Conservation (phyloP, 2,329 filamentous ascomycete genomes). For the Penicillium sp. region DNA sequence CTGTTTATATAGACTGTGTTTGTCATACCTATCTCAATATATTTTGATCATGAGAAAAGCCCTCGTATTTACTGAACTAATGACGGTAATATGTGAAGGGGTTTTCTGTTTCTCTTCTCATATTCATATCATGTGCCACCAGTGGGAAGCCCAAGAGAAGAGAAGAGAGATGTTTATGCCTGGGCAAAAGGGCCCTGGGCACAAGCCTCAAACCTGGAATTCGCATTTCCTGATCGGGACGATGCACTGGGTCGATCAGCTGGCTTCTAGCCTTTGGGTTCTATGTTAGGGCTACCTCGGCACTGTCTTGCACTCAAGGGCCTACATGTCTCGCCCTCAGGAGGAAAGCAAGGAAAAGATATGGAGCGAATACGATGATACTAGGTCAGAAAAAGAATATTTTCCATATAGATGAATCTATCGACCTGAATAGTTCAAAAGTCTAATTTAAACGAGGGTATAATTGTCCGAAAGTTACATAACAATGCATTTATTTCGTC, state of each 20-base stretch:
- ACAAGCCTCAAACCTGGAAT: neutral
- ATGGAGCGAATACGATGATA: neutral
- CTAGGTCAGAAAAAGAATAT: neutral
- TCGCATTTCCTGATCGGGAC: neutral
- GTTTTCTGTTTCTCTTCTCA: neutral
- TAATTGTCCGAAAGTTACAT: slow-evolving; percentile 30
- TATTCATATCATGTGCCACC: neutral
- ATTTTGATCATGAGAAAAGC: neutral
- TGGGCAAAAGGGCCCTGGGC: neutral
- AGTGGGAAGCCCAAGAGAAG: neutral
- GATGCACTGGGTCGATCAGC: neutral
- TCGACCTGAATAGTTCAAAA: neutral
- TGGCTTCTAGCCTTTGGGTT: neutral
- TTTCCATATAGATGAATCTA: neutral
- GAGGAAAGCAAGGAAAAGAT: no score
- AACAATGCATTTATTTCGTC: slow-evolving; percentile 35
- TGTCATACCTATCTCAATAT: neutral
- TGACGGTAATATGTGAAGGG: neutral
- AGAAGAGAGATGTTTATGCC: neutral
- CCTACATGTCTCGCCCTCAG: neutral
- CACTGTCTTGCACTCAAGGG: neutral
- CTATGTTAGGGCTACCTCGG: neutral
- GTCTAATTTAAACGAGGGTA: slow-evolving; percentile 15
- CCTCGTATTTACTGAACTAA: neutral
- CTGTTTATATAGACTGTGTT: neutral